Conservation (phyloP, 78 protist genomes). For the Dictyostelium purpureum region DNA sequence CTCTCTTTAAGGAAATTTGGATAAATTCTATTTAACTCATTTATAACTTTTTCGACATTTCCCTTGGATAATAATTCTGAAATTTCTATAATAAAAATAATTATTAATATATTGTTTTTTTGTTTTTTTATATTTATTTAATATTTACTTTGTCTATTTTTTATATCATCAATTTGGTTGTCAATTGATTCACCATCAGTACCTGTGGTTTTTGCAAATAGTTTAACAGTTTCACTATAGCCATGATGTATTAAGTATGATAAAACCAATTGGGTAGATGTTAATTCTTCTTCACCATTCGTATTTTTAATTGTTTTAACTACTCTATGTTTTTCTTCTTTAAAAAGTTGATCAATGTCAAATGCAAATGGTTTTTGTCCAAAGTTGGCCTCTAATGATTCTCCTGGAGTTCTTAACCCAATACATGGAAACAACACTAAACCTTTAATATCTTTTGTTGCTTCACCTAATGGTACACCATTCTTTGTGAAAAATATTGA, state of each 20-base stretch:
- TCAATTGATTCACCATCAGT: neutral
- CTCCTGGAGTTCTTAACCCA: slow-evolving; percentile 82
- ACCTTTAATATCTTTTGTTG: slow-evolving; percentile 27
- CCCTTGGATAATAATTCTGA: slow-evolving; percentile 65
- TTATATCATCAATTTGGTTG: slow-evolving; percentile 51
- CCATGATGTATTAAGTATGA: slow-evolving; percentile 83
- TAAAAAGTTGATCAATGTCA: slow-evolving; percentile 78
- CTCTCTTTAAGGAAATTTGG: slow-evolving; percentile 39
- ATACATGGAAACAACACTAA: slow-evolving; percentile 78
- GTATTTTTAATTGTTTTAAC: slow-evolving; percentile 23
- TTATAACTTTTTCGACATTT: slow-evolving; percentile 67
- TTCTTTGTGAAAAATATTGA: slow-evolving; percentile 86
- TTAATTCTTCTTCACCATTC: slow-evolving; percentile 21
- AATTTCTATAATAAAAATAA: slow-evolving; percentile 32
- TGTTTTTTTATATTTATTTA: neutral
- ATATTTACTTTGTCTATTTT: slow-evolving; percentile 51
- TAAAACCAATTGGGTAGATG: slow-evolving; percentile 65
- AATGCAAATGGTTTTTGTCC: slow-evolving; percentile 80
- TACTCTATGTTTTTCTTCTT: slow-evolving; percentile 37
- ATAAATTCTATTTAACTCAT: slow-evolving; percentile 24
- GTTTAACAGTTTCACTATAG: slow-evolving; percentile 73
- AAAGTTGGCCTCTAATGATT: slow-evolving; percentile 86
- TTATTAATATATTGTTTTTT: neutral
- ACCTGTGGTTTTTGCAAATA: slow-evolving; percentile 77
- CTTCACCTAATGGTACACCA: slow-evolving; percentile 77